Evolutionary conservation across 2,329 filamentous ascomycete genomes (phyloP).

Genomic region (Monosporascus sp.): DNA sequence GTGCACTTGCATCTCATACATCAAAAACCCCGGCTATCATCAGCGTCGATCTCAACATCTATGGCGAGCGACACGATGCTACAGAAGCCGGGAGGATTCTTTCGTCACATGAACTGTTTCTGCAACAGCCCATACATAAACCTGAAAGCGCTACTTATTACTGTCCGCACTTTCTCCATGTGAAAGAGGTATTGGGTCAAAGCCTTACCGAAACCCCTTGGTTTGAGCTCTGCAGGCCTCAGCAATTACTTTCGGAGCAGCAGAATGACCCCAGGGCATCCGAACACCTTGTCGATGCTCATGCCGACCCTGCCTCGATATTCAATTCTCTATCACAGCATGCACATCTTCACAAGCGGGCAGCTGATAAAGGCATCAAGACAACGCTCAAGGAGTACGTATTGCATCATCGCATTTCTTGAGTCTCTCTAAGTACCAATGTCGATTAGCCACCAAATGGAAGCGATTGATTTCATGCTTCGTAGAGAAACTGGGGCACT

Average conservation of each 20-base stretch:
- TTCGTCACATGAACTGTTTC: neutral
- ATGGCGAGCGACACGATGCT: slow-evolving; percentile 2
- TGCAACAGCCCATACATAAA: slow-evolving; percentile 3
- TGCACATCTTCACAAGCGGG: neutral
- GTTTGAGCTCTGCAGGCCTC: neutral
- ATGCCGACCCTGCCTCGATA: neutral
- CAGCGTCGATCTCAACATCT: slow-evolving; percentile 4
- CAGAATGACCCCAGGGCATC: neutral
- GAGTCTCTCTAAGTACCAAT: no score
- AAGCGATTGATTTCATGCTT: slow-evolving; percentile 8
- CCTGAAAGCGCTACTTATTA: slow-evolving; percentile 2
- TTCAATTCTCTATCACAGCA: neutral
- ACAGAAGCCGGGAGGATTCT: slow-evolving; percentile 1
- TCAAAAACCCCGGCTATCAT: neutral
- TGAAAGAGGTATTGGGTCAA: neutral
- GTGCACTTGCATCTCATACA: no score
- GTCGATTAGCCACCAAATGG: slow-evolving; percentile 3
- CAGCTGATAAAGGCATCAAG: neutral
- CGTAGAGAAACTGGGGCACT: slow-evolving; percentile 2
- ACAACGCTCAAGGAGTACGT: neutral
- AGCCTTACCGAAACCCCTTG: neutral
- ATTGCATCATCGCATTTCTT: no score
- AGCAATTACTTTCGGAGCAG: neutral
- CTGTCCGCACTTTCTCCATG: slow-evolving; percentile 5
- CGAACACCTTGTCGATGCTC: neutral